Base-by-base conservation (phyloP, 75 land plant genomes). In the Pseudotsuga menziesii region DNA sequence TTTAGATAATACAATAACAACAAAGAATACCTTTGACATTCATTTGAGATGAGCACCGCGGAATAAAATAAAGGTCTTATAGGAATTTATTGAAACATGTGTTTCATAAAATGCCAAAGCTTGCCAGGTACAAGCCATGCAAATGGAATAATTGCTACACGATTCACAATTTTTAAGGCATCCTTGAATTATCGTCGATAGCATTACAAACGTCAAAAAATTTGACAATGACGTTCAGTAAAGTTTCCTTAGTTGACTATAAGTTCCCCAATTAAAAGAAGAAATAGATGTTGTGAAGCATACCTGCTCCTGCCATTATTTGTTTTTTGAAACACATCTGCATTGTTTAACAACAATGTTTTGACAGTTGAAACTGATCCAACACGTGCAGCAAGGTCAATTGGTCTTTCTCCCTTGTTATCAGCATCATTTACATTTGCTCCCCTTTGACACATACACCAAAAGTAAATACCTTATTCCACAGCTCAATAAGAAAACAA, bases 241-340 rank as follows among this genome's bases (percentile, higher is more conserved):
- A 39, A 20, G 20, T 32, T 41, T 17, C 44, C 36, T 20, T 66
- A 35, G 19, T 35, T 36, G 20, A 44, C 72, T 39, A 39, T 15
- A 67, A 39, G 44, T 39, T 41, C 41, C 48, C 36, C 3, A 39
- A n/a, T 20, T 41, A 4, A 67, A 67, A 41, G 20, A 44, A 6
- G 7, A 3, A 67, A 39, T 20, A 36, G 20, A 19, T n/a, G n/a
- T n/a, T 20, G 4, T 73, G 32, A 55, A 73, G 57, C 57, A 27
- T 55, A 85, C 87, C 87, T 67, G 81, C 70, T 82, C 48, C 87
- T 81, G 27, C 87, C 87, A 82, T 85, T 85, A 54, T 82, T 83
- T n/a, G 84, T 85, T 76, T 73, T 70, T 39, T 57, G 54, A 58
- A 71, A 55, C 9, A 75, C 75, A 72, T 79, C 64, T 7, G 87